A percentile compares a stretch with the other conserved stretches of the same genome.
phyloP scores from a whole-genome alignment of 2,329 filamentous ascomycete genomes.

The Cytospora chrysosperma region DNA sequence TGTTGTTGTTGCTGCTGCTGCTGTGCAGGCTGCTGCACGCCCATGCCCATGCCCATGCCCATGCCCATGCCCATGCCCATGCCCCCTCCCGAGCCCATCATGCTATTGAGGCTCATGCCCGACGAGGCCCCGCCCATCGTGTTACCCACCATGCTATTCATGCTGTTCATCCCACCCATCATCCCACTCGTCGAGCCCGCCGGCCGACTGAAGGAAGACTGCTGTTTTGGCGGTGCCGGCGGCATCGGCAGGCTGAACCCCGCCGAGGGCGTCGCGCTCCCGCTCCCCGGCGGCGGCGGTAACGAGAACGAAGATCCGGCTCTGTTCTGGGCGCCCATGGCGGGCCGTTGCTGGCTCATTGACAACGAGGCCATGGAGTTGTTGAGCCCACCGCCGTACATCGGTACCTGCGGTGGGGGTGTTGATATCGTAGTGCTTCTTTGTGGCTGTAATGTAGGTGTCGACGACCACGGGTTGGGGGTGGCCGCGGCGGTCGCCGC shows the following conservation, averaged over 20 bases:
- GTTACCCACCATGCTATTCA: conserved; percentile 21
- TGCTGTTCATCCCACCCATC: conserved; percentile 15
- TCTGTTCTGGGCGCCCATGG: conserved; percentile 34
- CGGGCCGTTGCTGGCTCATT: conserved; percentile 40
- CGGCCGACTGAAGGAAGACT: conserved; percentile 25
- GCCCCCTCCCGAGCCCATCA: conserved; percentile 28
- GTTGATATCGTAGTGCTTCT: conserved; percentile 26
- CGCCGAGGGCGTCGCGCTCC: conserved; percentile 31
- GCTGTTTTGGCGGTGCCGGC: conserved; percentile 24
- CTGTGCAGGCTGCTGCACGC: conserved; percentile 27
- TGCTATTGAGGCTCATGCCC: conserved; percentile 23
- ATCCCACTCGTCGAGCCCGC: conserved; percentile 26
- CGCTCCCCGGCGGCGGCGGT: conserved; percentile 50
- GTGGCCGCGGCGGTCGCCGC: conserved; percentile 36
- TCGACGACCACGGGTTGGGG: conserved; percentile 50
- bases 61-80: conserved; percentile 29
- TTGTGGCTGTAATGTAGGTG: conserved; percentile 33
- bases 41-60: conserved; percentile 24
- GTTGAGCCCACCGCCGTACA: conserved; percentile 38
- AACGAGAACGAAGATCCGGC: conserved; percentile 54
- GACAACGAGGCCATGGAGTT: conserved; percentile 50
- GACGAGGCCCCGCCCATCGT: conserved; percentile 1
- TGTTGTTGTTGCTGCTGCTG: conserved; percentile 35
- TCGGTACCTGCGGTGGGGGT: conserved; percentile 34
- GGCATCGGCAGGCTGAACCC: conserved; percentile 43